These are phyloP conservation scores for Spergularia azorica DNA, from an alignment of 179 eudicot species.

Conservation along the genomic window DNA sequence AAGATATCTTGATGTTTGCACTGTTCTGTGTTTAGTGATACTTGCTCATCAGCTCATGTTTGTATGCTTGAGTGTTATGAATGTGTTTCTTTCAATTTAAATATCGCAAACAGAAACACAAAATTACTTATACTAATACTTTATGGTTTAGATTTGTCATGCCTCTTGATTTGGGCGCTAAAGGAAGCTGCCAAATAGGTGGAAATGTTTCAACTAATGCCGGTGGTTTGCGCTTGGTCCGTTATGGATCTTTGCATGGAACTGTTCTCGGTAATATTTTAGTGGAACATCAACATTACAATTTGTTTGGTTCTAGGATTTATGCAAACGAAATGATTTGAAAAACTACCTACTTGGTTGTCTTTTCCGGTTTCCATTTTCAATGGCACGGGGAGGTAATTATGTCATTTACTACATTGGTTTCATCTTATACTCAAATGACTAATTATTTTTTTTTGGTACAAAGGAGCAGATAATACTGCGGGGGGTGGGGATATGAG, in stretches of 20 bases:
- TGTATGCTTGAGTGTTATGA: background rate
- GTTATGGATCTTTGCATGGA: constrained; percentile 98
- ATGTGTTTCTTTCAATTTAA: too few relatives aligned
- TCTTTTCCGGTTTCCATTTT: background rate
- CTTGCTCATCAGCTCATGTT: background rate
- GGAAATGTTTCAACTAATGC: constrained; percentile 99
- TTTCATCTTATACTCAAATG: too few relatives aligned
- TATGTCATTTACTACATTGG: too few relatives aligned
- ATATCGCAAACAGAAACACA: background rate
- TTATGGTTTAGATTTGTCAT: constrained; percentile 66
- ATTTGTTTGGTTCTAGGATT: constrained; percentile 3
- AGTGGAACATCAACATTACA: background rate
- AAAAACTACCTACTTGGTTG: background rate
- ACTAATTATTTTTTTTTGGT: too few relatives aligned
- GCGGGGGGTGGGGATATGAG: too few relatives aligned
- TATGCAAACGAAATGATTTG: background rate
- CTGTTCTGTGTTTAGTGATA: too few relatives aligned
- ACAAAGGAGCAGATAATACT: too few relatives aligned
- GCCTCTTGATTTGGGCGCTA: constrained; percentile 99
- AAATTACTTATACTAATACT: background rate
- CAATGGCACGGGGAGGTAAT: too few relatives aligned
- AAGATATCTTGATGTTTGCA: background rate
- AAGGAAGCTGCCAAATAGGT: constrained; percentile 99
- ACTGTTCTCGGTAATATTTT: constrained; percentile 75
- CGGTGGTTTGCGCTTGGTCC: constrained; percentile 92